These are phyloP conservation scores for Nepenthes mirabilis DNA, from an alignment of 148 eudicot species.

Conservation along the genomic window DNA sequence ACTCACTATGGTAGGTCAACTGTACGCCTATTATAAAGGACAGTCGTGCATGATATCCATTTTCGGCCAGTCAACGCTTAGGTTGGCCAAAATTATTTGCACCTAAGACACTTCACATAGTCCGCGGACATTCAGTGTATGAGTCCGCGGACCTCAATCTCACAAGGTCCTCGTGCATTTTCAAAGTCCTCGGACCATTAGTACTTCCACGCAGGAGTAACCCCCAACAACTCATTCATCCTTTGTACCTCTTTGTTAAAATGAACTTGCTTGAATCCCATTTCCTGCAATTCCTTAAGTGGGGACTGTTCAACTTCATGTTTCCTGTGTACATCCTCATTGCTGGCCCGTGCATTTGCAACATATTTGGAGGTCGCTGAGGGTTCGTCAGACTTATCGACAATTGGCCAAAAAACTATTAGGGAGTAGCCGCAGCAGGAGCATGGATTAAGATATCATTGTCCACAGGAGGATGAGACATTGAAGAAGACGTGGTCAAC, in stretches of 20 bases:
- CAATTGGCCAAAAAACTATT: slow-evolving; percentile 15
- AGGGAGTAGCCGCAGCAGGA: slow-evolving; percentile 1
- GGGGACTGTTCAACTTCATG: slow-evolving; percentile 33
- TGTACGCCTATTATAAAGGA: no score
- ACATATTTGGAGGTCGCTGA: slow-evolving; percentile 1
- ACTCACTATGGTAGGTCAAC: no score
- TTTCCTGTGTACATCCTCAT: slow-evolving; percentile 3
- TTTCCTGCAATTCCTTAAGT: slow-evolving; percentile 40
- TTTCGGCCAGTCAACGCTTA: no score
- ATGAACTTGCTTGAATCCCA: slow-evolving; percentile 61
- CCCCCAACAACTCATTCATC: slow-evolving; percentile 42
- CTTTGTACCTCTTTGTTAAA: slow-evolving; percentile 50
- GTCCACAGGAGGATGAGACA: neutral
- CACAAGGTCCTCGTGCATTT: no score
- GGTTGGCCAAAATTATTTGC: no score
- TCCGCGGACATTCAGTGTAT: no score
- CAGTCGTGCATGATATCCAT: no score
- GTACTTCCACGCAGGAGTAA: no score
- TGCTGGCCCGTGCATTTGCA: neutral
- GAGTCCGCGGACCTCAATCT: no score
- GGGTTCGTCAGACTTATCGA: slow-evolving; percentile 18
- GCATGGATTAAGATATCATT: neutral
- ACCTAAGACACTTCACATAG: no score
- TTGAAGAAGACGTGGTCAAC: neutral
- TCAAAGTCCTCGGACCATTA: no score